Base-by-base conservation (phyloP, 306 rosid species). In the Hippophae rhamnoides region DNA sequence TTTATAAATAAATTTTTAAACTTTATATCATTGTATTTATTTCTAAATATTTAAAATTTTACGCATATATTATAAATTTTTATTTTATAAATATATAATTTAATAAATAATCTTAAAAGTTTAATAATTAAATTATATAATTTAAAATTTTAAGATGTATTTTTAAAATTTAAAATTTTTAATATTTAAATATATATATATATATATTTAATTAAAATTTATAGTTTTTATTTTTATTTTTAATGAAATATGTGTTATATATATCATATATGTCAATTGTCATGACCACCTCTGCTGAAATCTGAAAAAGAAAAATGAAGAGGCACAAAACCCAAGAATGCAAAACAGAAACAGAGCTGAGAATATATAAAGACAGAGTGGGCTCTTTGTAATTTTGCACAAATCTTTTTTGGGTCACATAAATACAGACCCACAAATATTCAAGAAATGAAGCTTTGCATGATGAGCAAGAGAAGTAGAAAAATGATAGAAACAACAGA, bases 311-410 rank as follows among this genome's bases (percentile, higher is more conserved):
- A 78, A 70, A 78, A 70, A 78, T 74, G 73, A 77, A 78, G 81
- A 42, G 94, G 94, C 94, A 87, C 95, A 65, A 11, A 79, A 43
- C 77, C 87, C 94, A 78, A 87, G 47, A 54, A 84, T 66, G 77
- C 65, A 75, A 75, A 78, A 65, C 74, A 76, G 69, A 55, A 63
- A 74, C 82, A 71, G 68, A 64, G 69, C 78, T 72, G 62, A 73
- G 87, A 81, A 74, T 76, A 78, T 76, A 69, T 72, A 87, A 68
- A 5, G 57, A 43, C 12, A 9, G 73, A 70, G 67, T 5, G 62
- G 49, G 7, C 8, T 45, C 67, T 73, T 78, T 63, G 73, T 63
- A 74, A 59, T 71, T 60, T 78, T 64, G 49, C 42, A 41, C 61
- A 50, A 56, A 23, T 54, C 51, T 51, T 41, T 65, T 55, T 41